These are phyloP conservation scores for Talaromyces atroroseus DNA, from an alignment of 2,329 filamentous ascomycete genomes.

Conservation along the genomic window DNA sequence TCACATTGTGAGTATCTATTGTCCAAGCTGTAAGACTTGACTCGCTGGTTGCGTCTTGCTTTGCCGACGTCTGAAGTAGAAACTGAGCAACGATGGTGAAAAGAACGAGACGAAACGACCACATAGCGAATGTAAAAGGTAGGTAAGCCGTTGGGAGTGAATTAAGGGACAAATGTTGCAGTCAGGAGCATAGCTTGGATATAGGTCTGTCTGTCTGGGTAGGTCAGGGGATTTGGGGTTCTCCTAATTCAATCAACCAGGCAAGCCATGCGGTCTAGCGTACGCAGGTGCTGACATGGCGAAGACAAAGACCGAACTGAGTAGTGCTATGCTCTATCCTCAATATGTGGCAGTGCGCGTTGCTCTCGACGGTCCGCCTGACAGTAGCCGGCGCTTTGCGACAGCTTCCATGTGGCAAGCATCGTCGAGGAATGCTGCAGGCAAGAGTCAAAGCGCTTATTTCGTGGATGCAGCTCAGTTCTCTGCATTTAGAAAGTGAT, in stretches of 20 bases:
- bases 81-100: not conserved
- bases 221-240: not conserved
- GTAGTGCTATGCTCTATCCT: not conserved
- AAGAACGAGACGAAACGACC: not conserved
- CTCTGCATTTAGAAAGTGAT: not conserved
- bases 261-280: not conserved
- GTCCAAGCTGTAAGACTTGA: not conserved
- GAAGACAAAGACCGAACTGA: not conserved
- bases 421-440: not conserved
- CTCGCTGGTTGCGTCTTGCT: not conserved
- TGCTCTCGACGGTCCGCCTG: not conserved
- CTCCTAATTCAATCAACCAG: not conserved
- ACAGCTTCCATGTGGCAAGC: not conserved
- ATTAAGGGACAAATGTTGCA: not conserved
- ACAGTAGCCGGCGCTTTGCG: not conserved
- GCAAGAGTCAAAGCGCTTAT: not conserved
- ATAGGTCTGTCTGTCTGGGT: not conserved
- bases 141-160: not conserved
- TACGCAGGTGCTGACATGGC: not conserved
- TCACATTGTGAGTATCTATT: conserved; percentile 1
- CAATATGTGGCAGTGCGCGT: not conserved
- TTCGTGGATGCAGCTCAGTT: not conserved
- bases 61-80: not conserved
- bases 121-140: conserved; percentile 2
- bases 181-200: not conserved